Evolutionary conservation across 257 asterid species (phyloP), one percentile per base, ranked within the genome.

Genomic region (Scutellaria minor): DNA sequence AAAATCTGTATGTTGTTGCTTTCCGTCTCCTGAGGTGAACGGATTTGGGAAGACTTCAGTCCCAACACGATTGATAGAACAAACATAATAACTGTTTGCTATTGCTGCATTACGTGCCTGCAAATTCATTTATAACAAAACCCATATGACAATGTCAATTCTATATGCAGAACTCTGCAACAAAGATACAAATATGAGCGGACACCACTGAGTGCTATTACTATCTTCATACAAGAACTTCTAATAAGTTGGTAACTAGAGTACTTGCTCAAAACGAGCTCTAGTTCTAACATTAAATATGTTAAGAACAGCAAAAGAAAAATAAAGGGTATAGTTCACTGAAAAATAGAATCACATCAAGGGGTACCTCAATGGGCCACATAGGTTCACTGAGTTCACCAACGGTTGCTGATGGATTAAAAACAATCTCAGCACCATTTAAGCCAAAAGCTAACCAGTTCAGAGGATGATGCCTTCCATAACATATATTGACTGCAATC

Each of bases 321-420:
- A 31, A 31, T 24, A 31, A 31, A 31, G 5, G 37, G 37, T 31
- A 31, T 31, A 31, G 37, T 31, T 31, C 9, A 10, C 42, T 68
- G 7, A 66, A 5, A 24, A 14, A 18, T 13, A 61, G 35, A 20
- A 39, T 1, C 1, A 14, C 53, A 47, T 3, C 37, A 58, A 68
- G 52, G 5, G 68, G 55, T 84, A 94, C 98, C 98, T 94, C 98
- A 22, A 94, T 83, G 75, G 98, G 91, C 98, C 98, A 94, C 98
- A 94, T 94, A 41, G 98, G 97, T 87, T 94, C 98, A 44, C 98
- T 94, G 78, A 94, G 97, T 77, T 91, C 98, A 56, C 97, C 98
- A 40, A 94, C 98, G 22, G 97, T 94, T 66, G 98, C 97, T 6
- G 98, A 91, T 15, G 98, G 98, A 78, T 94, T 91, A 70, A 94